Percentiles rank a stretch among this genome's conserved stretches.
phyloP scores from a whole-genome alignment of 768 basidiomycete species.

The Pleurotus tuber-regium region DNA sequence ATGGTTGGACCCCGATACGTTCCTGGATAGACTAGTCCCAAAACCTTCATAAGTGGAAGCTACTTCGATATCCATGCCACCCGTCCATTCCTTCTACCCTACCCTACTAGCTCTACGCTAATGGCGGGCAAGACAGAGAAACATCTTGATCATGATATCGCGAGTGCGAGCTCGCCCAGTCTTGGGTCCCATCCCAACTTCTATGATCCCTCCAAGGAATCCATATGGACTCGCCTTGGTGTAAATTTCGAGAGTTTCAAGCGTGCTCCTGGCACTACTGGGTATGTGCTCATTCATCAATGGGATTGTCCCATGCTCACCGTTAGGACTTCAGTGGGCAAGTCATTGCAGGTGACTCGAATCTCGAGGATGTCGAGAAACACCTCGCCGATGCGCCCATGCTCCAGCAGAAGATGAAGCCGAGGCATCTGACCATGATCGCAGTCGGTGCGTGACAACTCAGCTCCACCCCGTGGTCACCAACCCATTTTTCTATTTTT shows the following conservation, averaged over 20 bases:
- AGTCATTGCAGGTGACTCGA: constrained; percentile 30
- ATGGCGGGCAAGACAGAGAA: constrained; percentile 33
- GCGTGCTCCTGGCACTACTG: constrained; percentile 44
- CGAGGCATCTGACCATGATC: constrained; percentile 45
- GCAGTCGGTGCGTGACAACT: constrained; percentile 46
- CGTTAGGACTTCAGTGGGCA: constrained; percentile 29
- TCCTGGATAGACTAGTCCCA: neutral
- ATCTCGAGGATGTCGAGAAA: constrained; percentile 33
- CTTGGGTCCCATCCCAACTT: constrained; percentile 30
- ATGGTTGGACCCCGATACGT: neutral
- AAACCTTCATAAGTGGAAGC: neutral
- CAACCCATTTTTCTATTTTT: neutral
- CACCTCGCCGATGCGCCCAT: constrained; percentile 39
- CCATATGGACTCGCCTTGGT: constrained; percentile 41
- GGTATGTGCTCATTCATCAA: constrained; percentile 24
- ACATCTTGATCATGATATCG: constrained; percentile 23
- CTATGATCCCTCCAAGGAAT: constrained; percentile 48
- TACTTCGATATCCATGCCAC: constrained; percentile 5
- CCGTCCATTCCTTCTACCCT: constrained; percentile 6
- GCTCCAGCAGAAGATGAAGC: constrained; percentile 49
- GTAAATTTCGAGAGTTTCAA: constrained; percentile 43
- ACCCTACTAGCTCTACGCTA: constrained; percentile 9
- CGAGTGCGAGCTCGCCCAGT: constrained; percentile 25
- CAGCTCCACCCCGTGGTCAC: neutral
- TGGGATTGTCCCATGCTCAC: neutral